Evolutionary conservation across 2,329 filamentous ascomycete genomes (phyloP).

Genomic region (Calonectria crousiana): DNA sequence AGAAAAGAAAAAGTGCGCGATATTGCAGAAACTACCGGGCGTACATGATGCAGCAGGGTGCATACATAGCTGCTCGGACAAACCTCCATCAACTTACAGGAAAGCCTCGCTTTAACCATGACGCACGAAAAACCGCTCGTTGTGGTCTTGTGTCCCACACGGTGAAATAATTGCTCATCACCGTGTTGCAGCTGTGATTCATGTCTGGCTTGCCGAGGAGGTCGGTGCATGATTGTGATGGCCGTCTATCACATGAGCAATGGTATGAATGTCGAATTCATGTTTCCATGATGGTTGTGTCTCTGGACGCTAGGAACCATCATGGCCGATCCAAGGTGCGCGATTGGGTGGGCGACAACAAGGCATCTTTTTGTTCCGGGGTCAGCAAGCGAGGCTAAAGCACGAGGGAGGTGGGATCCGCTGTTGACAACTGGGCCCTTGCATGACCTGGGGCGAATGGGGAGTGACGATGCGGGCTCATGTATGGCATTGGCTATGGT

Average conservation of each 20-base stretch:
- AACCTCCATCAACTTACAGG: neutral
- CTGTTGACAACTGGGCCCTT: slow-evolving; percentile 28
- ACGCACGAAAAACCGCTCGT: slow-evolving; percentile 21
- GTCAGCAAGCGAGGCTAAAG: slow-evolving; percentile 19
- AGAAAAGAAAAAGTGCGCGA: neutral
- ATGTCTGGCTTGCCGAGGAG: neutral
- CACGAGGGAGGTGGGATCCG: slow-evolving; percentile 18
- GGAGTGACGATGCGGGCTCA: slow-evolving; percentile 34
- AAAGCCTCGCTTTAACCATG: slow-evolving; percentile 1
- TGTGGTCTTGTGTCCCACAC: neutral
- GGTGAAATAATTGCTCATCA: neutral
- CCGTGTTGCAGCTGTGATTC: neutral
- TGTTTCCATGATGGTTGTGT: neutral
- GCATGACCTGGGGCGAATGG: slow-evolving; percentile 34
- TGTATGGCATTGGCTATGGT: slow-evolving; percentile 28
- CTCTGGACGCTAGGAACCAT: neutral
- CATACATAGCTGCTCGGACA: slow-evolving; percentile 6
- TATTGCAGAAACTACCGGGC: neutral
- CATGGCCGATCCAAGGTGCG: neutral
- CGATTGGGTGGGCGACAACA: slow-evolving; percentile 9
- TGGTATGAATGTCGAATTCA: neutral
- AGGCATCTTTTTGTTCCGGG: slow-evolving; percentile 2
- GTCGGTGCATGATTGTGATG: neutral
- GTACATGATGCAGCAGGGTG: neutral
- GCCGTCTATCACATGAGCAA: neutral